Evolutionary conservation across 768 basidiomycete genomes (phyloP), one percentile per base, ranked within the genome.

Genomic region (Clavaria fumosa): DNA sequence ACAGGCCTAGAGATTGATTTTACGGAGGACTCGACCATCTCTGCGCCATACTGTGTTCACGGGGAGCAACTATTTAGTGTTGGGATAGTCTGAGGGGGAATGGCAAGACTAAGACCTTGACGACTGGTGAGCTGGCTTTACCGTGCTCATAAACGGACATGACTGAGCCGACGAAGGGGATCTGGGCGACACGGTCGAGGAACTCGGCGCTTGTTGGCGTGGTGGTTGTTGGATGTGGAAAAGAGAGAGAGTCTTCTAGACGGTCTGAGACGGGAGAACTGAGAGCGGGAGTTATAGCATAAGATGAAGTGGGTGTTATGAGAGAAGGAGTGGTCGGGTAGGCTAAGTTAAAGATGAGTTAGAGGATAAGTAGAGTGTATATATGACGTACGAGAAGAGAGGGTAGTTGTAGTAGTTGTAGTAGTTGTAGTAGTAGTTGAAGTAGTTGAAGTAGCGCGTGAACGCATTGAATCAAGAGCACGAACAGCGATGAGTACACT

Each of bases 1-100:
- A 86, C 85, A 19, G 85, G 85, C 12, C 75, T 66, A 19, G 83
- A 82, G 27, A 89, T 75, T 12, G 75, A 69, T 54, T 78, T 81
- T 26, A 89, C 75, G 39, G 79, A 77, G 3, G 75, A 80, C 55
- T 88, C 86, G 59, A 88, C 70, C 69, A 88, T 79, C 55, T 80
- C 78, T 12, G 81, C 84, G 34, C 86, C 82, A 50, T 85, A 86
- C 84, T 88, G 52, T n/a, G 19, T n/a, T n/a, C n/a, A 38, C 27
- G 23, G 12, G 18, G 10, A 30, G 5, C 11, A 28, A 43, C 51
- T 53, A 38, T 49, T 11, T 23, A 12, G 24, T 26, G 23, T 18
- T n/a, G 10, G 34, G 12, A 41, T 19, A 9, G 17, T 42, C 54
- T 54, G 43, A 38, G 20, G 35, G 28, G 38, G 21, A 22, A 31